Evolutionary conservation across 805 yeast species (phyloP).

Genomic region (Kodamaea kaohsiungensis): DNA sequence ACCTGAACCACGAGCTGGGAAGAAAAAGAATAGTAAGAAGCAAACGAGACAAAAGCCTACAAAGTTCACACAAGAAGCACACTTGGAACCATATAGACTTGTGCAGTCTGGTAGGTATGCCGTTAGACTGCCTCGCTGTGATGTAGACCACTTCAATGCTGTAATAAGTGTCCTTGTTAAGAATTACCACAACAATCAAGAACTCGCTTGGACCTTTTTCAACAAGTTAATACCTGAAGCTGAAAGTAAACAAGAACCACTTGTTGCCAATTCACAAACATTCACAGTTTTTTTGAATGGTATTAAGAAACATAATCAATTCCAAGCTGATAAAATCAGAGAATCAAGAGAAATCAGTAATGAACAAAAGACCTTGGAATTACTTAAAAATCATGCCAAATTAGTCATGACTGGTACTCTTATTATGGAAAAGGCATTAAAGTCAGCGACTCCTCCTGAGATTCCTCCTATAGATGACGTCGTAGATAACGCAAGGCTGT

Average conservation of each 20-base stretch:
- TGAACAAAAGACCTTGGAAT: conserved; percentile 21
- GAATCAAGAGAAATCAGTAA: conserved; percentile 16
- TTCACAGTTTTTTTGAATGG: conserved; percentile 43
- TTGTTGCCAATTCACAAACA: conserved; percentile 35
- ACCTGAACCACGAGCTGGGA: not conserved
- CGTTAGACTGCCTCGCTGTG: conserved; percentile 13
- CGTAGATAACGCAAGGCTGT: conserved; percentile 19
- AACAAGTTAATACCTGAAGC: conserved; percentile 25
- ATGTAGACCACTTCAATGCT: conserved; percentile 37
- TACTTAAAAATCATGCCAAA: conserved; percentile 30
- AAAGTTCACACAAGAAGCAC: conserved; percentile 9
- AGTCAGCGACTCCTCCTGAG: conserved; percentile 33
- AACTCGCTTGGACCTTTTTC: conserved; percentile 39
- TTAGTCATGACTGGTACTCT: conserved; percentile 27
- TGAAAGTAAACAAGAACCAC: conserved; percentile 12
- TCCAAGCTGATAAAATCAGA: conserved; percentile 17
- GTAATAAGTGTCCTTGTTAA: conserved; percentile 37
- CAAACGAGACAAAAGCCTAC: conserved; percentile 11
- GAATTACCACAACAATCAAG: conserved; percentile 33
- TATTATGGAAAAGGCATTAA: conserved; percentile 27
- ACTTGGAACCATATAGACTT: conserved; percentile 7
- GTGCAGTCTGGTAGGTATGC: not conserved
- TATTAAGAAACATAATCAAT: conserved; percentile 20
- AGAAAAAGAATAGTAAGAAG: not conserved
- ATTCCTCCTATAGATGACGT: conserved; percentile 33